These are phyloP conservation scores for Geotrichum bryndzae DNA, from an alignment of 1,139 yeast genomes.

Conservation along the genomic window DNA sequence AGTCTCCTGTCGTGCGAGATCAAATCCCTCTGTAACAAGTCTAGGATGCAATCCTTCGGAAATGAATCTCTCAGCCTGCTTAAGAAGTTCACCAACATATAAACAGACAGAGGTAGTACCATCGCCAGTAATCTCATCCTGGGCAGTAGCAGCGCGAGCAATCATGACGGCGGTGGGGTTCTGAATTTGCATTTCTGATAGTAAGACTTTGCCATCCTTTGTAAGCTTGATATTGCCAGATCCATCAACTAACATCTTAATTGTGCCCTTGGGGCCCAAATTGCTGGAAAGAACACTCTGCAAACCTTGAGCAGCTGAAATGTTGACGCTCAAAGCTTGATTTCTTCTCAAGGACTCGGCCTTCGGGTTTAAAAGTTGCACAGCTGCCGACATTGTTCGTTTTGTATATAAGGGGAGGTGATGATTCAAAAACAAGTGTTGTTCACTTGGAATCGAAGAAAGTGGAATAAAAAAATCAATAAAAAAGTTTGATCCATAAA, in stretches of 20 bases:
- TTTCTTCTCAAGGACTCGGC: slow-evolving; percentile 92
- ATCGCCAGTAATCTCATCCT: slow-evolving; percentile 97
- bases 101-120: slow-evolving; percentile 98
- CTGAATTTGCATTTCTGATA: slow-evolving; percentile 97
- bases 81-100: slow-evolving; percentile 87
- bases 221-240: slow-evolving; percentile 93
- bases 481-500: not conserved
- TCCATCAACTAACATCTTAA: slow-evolving; percentile 94
- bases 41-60: slow-evolving; percentile 96
- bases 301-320: slow-evolving; percentile 93
- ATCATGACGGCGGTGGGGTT: slow-evolving; percentile 99
- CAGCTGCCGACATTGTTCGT: slow-evolving; percentile 39
- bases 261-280: slow-evolving; percentile 94
- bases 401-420: not conserved
- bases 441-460: not conserved
- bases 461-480: not conserved
- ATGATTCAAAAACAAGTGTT: not conserved
- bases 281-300: slow-evolving; percentile 89
- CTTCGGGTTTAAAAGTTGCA: slow-evolving; percentile 90
- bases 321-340: slow-evolving; percentile 92
- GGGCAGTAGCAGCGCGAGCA: slow-evolving; percentile 96
- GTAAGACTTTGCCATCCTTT: slow-evolving; percentile 91
- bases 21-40: slow-evolving; percentile 91
- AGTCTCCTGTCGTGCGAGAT: slow-evolving; percentile 72
- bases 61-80: slow-evolving; percentile 89